Base-by-base conservation (phyloP, 169 alveolate species). In the Fabrea salina region DNA sequence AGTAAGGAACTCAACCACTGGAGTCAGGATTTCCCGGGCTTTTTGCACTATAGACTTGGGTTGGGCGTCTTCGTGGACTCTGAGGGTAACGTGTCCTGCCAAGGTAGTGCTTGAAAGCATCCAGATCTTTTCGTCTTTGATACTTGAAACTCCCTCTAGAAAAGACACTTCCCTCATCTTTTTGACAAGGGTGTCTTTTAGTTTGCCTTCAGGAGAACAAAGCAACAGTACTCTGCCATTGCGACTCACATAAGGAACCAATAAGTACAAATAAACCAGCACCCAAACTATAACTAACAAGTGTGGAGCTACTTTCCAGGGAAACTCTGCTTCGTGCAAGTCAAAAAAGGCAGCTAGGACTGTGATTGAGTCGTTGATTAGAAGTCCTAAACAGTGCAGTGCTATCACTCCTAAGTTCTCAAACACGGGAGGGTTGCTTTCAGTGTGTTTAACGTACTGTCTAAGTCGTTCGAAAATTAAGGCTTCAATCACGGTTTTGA, bases 121-220 rank as follows among this genome's bases (percentile, higher is more conserved):
- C 74, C 74, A 61, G 51, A 61, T 16, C 49, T 61, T 61, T 61
- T 61, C 74, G 11, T 27, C 41, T 61, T 61, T 61, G 39, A 61
- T 30, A 32, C 37, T 11, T 1, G 39, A 47, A 1, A 61, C 74
- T 1, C 74, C 74, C 39, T 61, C 74, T 35, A 61, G 22, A 33
- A 61, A 32, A 32, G 74, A 61, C 13, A 61, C 39, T 61, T 61
- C 74, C 4, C 74, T 27, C 1, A 61, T 32, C 3, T 61, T 61
- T 35, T 61, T 61, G 7, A 16, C 22, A 2, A 61, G 8, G 11
- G 8, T 37, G 32, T 27, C 49, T n/a, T 51, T 0, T 13, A 13
- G 8, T 32, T 61, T 61, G 16, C 74, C 74, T 35, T 47, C 8
- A 61, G 74, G 74, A 1, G 74, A 22, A 51, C 74, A 32, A 16